Conservation (phyloP, 176 grass and related monocot species). For the Carex littledalei region DNA sequence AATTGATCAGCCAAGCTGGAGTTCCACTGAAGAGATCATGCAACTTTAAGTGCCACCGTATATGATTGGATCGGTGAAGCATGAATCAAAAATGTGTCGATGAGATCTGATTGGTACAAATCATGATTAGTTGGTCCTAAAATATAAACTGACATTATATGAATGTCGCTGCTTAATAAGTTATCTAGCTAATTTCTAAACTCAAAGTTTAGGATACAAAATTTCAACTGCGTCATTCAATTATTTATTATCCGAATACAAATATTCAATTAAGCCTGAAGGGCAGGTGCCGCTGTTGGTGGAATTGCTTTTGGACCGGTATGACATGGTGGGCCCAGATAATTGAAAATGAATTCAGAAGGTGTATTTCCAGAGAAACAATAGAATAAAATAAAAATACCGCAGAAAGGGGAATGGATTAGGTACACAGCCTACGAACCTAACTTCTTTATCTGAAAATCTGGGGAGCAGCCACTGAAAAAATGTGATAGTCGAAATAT, state of each 20-base stretch:
- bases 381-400: background rate
- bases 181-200: background rate
- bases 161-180: background rate
- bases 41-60: no score
- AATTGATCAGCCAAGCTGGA: no score
- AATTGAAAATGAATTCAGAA: background rate
- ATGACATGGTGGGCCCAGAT: background rate
- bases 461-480: background rate
- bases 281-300: background rate
- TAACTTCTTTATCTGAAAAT: constrained; percentile 7
- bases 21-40: no score
- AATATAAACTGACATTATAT: background rate
- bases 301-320: background rate
- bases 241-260: background rate
- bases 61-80: no score
- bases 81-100: no score
- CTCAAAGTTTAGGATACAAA: background rate
- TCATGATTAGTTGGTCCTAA: background rate
- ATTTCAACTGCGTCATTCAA: background rate
- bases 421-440: constrained; percentile 14
- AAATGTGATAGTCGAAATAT: background rate
- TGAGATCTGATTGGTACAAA: no score
- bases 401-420: constrained; percentile 7
- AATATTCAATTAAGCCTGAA: background rate
- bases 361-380: background rate